Evolutionary conservation across 805 yeast species (phyloP).

Genomic region (Ogataea pignaliae): DNA sequence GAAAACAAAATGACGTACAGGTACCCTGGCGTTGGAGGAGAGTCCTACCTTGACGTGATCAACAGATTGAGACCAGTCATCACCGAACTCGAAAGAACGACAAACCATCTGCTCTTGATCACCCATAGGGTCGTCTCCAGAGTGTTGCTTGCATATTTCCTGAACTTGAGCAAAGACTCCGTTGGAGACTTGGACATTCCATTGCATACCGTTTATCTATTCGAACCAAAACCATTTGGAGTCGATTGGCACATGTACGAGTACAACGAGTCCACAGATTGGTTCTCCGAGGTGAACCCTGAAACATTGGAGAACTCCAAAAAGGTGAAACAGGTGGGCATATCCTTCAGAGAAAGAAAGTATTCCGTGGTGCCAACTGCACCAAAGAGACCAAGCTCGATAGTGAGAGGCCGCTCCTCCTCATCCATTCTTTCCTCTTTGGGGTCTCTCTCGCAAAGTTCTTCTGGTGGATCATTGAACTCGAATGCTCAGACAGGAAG

Average conservation of each 20-base stretch:
- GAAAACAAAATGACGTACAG: constrained; percentile 78
- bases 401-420: constrained; percentile 5
- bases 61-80: constrained; percentile 85
- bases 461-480: not conserved
- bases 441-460: constrained; percentile 1
- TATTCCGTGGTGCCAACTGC: constrained; percentile 77
- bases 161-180: constrained; percentile 73
- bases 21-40: constrained; percentile 98
- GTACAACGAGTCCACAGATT: constrained; percentile 71
- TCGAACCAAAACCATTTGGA: constrained; percentile 93
- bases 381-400: constrained; percentile 34
- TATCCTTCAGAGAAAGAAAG: constrained; percentile 63
- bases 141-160: constrained; percentile 80
- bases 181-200: constrained; percentile 93
- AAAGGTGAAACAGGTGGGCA: constrained; percentile 66
- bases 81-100: constrained; percentile 87
- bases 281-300: constrained; percentile 64
- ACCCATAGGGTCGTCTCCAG: constrained; percentile 91
- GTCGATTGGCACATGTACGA: constrained; percentile 90
- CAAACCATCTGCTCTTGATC: constrained; percentile 76
- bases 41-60: constrained; percentile 89
- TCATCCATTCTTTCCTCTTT: not conserved
- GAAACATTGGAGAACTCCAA: constrained; percentile 42
- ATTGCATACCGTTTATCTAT: constrained; percentile 80
- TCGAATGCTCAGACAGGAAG: not conserved